phyloP scores from a whole-genome alignment of 805 yeast genomes.

The Schwanniomyces sp. region DNA sequence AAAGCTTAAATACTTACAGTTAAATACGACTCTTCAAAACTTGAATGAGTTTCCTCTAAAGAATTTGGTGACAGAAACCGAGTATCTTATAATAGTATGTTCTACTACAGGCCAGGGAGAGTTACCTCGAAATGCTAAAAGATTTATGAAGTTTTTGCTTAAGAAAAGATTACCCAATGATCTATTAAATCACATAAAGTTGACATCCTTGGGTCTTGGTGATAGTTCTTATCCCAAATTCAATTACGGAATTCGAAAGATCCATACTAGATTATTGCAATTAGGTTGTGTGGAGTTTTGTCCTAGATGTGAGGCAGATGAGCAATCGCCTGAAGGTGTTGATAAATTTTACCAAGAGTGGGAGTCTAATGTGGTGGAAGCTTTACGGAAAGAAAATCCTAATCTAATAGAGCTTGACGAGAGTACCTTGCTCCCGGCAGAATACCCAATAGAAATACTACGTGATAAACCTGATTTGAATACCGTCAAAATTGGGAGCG shows the following conservation, averaged over 20 bases:
- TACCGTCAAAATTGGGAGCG: neutral
- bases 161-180: conserved; percentile 60
- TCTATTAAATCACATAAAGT: conserved; percentile 57
- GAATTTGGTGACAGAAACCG: conserved; percentile 48
- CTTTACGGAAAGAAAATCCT: conserved; percentile 22
- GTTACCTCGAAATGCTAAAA: conserved; percentile 72
- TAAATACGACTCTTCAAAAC: conserved; percentile 47
- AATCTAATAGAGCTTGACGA: conserved; percentile 20
- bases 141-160: conserved; percentile 74
- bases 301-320: conserved; percentile 86
- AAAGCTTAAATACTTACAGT: conserved; percentile 53
- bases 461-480: conserved; percentile 2
- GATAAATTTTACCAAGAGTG: conserved; percentile 80
- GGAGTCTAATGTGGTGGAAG: conserved; percentile 50
- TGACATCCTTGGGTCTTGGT: conserved; percentile 87
- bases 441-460: conserved; percentile 15
- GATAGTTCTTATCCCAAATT: conserved; percentile 89
- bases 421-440: conserved; percentile 25
- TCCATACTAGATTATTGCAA: conserved; percentile 76
- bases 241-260: conserved; percentile 82
- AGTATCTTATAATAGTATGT: conserved; percentile 57
- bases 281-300: conserved; percentile 77
- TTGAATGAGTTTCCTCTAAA: conserved; percentile 63
- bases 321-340: conserved; percentile 72
- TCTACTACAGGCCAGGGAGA: conserved; percentile 97